Conservation (phyloP, 805 yeast genomes). For the Metschnikowia corniflorae region DNA sequence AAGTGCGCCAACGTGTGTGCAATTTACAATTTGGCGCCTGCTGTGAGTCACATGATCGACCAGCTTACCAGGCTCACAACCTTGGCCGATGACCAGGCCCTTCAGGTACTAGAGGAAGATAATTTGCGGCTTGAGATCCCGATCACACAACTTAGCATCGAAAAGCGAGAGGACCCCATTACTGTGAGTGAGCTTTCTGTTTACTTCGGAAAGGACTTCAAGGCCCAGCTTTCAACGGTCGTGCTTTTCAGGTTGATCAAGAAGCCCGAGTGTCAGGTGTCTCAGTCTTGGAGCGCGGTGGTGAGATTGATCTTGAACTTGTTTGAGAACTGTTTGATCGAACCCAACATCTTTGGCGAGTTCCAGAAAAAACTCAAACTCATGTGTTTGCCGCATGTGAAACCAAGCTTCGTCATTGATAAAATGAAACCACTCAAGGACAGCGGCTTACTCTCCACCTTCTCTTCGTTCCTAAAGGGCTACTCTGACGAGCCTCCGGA, state of each 20-base stretch:
- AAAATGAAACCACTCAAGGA: slow-evolving; percentile 65
- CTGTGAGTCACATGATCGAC: slow-evolving; percentile 65
- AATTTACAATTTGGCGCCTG: slow-evolving; percentile 50
- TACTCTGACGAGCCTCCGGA: slow-evolving; percentile 81
- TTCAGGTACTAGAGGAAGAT: slow-evolving; percentile 13
- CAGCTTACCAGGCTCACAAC: slow-evolving; percentile 68
- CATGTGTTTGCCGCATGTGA: slow-evolving; percentile 54
- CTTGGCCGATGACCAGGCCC: slow-evolving; percentile 42
- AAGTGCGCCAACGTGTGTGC: slow-evolving; percentile 77
- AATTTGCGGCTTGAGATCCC: slow-evolving; percentile 33
- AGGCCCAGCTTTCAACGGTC: slow-evolving; percentile 86
- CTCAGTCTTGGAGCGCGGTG: slow-evolving; percentile 59
- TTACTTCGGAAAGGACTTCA: slow-evolving; percentile 83
- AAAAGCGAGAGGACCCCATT: slow-evolving; percentile 53
- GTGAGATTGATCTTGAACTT: slow-evolving; percentile 58
- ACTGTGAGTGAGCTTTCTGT: slow-evolving; percentile 81
- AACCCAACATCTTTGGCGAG: slow-evolving; percentile 57
- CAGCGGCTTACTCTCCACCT: slow-evolving; percentile 78
- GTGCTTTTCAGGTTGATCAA: slow-evolving; percentile 76
- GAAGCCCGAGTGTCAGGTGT: slow-evolving; percentile 49
- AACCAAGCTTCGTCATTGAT: slow-evolving; percentile 63
- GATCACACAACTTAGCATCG: slow-evolving; percentile 38
- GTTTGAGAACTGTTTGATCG: slow-evolving; percentile 68
- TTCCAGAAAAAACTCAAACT: slow-evolving; percentile 58
- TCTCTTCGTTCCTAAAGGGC: slow-evolving; percentile 89